phyloP scores from a whole-genome alignment of 805 yeast genomes.

The Cyberlindnera bimundalis region DNA sequence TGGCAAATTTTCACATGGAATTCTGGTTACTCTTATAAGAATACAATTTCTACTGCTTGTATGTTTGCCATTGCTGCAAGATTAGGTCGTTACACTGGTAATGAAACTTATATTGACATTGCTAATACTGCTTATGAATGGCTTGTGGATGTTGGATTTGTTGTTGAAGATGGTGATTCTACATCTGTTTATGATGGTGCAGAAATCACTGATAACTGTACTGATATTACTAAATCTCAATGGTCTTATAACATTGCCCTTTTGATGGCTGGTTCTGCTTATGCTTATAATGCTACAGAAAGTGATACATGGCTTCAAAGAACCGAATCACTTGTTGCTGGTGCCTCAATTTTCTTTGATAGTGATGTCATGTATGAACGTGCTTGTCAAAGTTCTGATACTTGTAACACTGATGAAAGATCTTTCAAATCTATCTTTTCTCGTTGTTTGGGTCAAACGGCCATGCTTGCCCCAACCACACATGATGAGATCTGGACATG shows the following conservation, averaged over 20 bases:
- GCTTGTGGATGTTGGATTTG: slow-evolving; percentile 49
- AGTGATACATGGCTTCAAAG: slow-evolving; percentile 49
- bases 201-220: slow-evolving; percentile 44
- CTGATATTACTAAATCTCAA: slow-evolving; percentile 43
- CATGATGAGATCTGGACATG: slow-evolving; percentile 40
- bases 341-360: slow-evolving; percentile 46
- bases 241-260: slow-evolving; percentile 76
- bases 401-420: slow-evolving; percentile 74
- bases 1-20: slow-evolving; percentile 75
- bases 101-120: slow-evolving; percentile 49
- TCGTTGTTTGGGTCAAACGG: slow-evolving; percentile 57
- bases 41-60: slow-evolving; percentile 61
- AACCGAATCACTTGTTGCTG: slow-evolving; percentile 41
- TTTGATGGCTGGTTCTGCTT: slow-evolving; percentile 64
- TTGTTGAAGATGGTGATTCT: slow-evolving; percentile 32
- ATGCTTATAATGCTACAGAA: slow-evolving; percentile 58
- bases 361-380: slow-evolving; percentile 56
- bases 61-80: slow-evolving; percentile 61
- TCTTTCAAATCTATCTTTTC: slow-evolving; percentile 68
- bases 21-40: slow-evolving; percentile 64
- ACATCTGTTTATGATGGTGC: slow-evolving; percentile 59
- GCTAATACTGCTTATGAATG: slow-evolving; percentile 58
- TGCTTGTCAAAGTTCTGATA: slow-evolving; percentile 50
- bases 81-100: slow-evolving; percentile 57
- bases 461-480: slow-evolving; percentile 50